Evolutionary conservation across 83 land plant species (phyloP).

Genomic region (Picea abies): DNA sequence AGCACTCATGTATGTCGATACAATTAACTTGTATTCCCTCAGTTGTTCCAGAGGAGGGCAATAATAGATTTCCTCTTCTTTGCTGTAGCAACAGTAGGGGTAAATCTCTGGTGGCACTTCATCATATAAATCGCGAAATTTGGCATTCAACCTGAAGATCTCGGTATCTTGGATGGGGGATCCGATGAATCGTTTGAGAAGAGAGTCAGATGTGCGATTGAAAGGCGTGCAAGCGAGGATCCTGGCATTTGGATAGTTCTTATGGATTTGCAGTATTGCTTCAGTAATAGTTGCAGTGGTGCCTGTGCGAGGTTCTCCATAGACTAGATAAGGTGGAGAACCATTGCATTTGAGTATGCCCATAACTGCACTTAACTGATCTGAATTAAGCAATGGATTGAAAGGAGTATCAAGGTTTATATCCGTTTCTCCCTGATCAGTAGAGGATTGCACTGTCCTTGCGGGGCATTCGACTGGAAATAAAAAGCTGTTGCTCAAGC

Average conservation of each 20-base stretch:
- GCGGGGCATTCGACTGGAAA: no score
- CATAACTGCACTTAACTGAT: slow-evolving; percentile 62
- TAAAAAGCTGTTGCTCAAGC: no score
- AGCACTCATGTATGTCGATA: slow-evolving; percentile 79
- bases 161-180: slow-evolving; percentile 30
- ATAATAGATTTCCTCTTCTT: slow-evolving; percentile 38
- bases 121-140: slow-evolving; percentile 53
- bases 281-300: slow-evolving; percentile 86
- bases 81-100: slow-evolving; percentile 45
- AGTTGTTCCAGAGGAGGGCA: slow-evolving; percentile 59
- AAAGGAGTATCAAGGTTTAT: no score
- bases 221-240: slow-evolving; percentile 91
- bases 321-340: slow-evolving; percentile 80
- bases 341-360: slow-evolving; percentile 79
- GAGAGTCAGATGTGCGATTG: slow-evolving; percentile 80
- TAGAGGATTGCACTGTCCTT: no score
- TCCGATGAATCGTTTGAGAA: slow-evolving; percentile 56
- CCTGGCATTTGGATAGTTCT: slow-evolving; percentile 26
- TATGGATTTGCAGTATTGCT: slow-evolving; percentile 80
- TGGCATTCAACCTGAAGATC: slow-evolving; percentile 81
- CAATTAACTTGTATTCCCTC: slow-evolving; percentile 52
- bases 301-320: slow-evolving; percentile 97
- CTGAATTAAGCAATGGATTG: slow-evolving; percentile 49
- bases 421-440: no score
- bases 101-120: slow-evolving; percentile 48